Evolutionary conservation across 495 filamentous ascomycete genomes (phyloP), one percentile per base, ranked within the genome.

Genomic region (Penicillium alfredii): DNA sequence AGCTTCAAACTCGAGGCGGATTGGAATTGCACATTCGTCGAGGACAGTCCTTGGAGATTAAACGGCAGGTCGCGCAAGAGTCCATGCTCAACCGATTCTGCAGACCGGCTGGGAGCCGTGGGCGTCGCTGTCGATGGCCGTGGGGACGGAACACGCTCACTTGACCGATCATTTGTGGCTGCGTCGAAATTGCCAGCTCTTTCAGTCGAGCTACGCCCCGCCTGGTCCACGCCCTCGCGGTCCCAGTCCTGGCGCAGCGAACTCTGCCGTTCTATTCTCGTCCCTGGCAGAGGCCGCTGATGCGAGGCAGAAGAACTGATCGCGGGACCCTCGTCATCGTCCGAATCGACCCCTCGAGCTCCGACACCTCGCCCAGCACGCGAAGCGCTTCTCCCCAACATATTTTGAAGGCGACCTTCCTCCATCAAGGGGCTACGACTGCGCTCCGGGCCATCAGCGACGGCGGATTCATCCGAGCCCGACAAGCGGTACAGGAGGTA

Each of bases 11-110:
- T 74, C 8, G 74, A 72, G 6, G 77, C 60, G 16, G 76, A 76
- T 17, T 72, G 51, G 47, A 97, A 96, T 4, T 79, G 76, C 7
- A 99, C 66, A 47, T 88, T 82, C 3, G 77, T 81, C 0, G 93
- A 93, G 6, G 88, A 92, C 12, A 97, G 68, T 4, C 93, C 93
- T 56, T 97, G 93, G 3, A 99, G 72, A 4, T 92, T 96, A 55
- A 87, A 99, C 1, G 93, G 92, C 4, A 97, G 71, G 56, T 94
- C 88, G 33, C 90, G 78, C 23, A 99, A 66, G 6, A 99, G 74
- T n/a, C 76, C 69, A 32, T 78, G 66, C 56, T 97, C 93, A 14
- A 57, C 63, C 19, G 76, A 68, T 47, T 90, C 88, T 10, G 58
- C 42, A 8, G 65, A 57, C 10, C 32, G 47, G 18, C 14, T 6